Conservation (phyloP, 2,329 filamentous ascomycete species). For the Claviceps cyperi region DNA sequence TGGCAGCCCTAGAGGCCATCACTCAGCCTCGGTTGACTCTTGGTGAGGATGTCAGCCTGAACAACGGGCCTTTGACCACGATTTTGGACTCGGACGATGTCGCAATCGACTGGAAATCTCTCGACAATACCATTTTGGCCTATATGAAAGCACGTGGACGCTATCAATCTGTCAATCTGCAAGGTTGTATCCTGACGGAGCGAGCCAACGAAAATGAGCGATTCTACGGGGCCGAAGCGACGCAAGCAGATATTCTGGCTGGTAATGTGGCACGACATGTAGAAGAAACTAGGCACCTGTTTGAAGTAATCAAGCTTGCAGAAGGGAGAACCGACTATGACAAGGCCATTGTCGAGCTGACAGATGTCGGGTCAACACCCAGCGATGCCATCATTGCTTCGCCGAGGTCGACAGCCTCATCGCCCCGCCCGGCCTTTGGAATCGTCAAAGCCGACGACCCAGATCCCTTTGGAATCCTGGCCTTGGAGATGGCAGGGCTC, state of each 20-base stretch:
- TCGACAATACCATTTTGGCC: constrained; percentile 40
- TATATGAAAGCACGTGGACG: constrained; percentile 46
- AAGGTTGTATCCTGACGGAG: constrained; percentile 42
- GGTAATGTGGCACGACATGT: constrained; percentile 40
- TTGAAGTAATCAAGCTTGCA: constrained; percentile 76
- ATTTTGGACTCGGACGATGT: constrained; percentile 35
- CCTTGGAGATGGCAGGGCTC: constrained; percentile 78
- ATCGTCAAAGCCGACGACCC: constrained; percentile 69
- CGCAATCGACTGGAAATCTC: constrained; percentile 35
- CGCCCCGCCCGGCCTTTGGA: constrained; percentile 48
- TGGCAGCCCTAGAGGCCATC: constrained; percentile 71
- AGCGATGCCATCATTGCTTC: constrained; percentile 51
- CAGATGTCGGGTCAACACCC: constrained; percentile 55
- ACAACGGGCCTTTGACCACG: constrained; percentile 55
- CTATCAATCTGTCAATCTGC: constrained; percentile 37
- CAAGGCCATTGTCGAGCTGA: constrained; percentile 45
- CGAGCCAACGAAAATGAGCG: constrained; percentile 45
- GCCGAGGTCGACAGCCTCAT: constrained; percentile 22
- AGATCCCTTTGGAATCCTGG: constrained; percentile 81
- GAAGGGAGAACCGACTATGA: constrained; percentile 73
- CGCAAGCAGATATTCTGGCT: constrained; percentile 41
- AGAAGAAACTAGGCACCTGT: constrained; percentile 44
- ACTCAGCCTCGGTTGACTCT: constrained; percentile 66
- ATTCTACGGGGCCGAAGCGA: constrained; percentile 36
- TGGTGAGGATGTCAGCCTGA: constrained; percentile 65